phyloP scores from a whole-genome alignment of 179 eudicot genomes.

The Beta corolliflora region DNA sequence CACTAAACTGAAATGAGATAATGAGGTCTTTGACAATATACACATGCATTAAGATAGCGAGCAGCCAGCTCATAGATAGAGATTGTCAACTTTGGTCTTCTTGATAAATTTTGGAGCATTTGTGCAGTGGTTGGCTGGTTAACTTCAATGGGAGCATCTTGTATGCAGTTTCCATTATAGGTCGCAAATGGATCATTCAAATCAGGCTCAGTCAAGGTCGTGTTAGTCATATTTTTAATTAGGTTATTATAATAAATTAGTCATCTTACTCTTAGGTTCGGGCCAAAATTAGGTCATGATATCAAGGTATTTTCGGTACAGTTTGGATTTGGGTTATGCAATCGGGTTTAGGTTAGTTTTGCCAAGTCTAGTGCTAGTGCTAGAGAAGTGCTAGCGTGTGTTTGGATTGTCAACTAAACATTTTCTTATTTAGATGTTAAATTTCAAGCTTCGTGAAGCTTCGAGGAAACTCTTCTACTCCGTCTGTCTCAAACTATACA shows the following conservation, averaged over 20 bases:
- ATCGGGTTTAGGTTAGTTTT: no score
- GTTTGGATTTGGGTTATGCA: no score
- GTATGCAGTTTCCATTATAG: neutral
- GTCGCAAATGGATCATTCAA: no score
- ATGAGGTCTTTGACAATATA: neutral
- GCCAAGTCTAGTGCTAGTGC: no score
- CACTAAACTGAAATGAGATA: neutral
- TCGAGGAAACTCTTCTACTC: neutral
- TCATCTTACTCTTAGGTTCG: no score
- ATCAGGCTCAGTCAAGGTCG: no score
- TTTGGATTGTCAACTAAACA: no score
- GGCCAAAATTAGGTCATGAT: no score
- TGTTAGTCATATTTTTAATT: no score
- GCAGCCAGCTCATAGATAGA: conserved; percentile 1
- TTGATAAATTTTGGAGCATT: neutral
- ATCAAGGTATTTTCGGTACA: no score
- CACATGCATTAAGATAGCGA: conserved; percentile 2
- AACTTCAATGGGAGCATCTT: neutral
- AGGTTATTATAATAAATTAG: no score
- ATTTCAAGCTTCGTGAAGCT: neutral
- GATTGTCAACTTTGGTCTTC: neutral
- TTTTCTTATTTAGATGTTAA: neutral
- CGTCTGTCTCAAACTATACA: neutral
- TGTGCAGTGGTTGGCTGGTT: conserved; percentile 6
- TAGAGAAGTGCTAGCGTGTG: neutral